These are phyloP conservation scores for Inga oerstediana DNA, from an alignment of 306 rosid genomes.

Conservation along the genomic window DNA sequence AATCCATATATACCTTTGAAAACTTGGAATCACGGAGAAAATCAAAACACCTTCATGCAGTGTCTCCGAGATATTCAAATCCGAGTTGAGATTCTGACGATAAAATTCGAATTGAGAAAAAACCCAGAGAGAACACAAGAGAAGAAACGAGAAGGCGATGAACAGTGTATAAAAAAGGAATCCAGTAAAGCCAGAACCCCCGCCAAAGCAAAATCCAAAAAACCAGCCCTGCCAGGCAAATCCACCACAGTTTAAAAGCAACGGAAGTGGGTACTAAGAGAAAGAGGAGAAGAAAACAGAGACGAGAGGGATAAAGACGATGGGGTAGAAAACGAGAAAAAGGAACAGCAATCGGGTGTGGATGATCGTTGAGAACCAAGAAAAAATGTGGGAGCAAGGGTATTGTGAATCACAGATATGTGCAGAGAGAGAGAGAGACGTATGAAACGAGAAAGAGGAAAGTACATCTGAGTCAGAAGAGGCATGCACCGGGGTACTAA, in stretches of 20 bases:
- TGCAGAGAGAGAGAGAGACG: background rate
- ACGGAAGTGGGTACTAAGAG: background rate
- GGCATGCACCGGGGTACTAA: background rate
- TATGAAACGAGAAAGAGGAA: background rate
- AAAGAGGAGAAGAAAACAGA: background rate
- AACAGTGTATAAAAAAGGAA: background rate
- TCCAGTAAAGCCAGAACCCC: background rate
- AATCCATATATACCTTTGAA: conserved; percentile 25
- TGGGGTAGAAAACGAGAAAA: background rate
- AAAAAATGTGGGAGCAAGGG: background rate
- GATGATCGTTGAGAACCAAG: background rate
- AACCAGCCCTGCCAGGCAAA: background rate
- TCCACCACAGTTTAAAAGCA: background rate
- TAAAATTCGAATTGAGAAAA: background rate
- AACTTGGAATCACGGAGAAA: conserved; percentile 10
- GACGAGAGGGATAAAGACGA: background rate
- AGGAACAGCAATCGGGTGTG: background rate
- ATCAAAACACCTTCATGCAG: background rate
- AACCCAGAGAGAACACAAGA: conserved; percentile 10
- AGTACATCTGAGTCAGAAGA: conserved; percentile 5
- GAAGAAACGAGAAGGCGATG: conserved; percentile 13
- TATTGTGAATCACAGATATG: background rate
- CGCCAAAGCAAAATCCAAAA: background rate
- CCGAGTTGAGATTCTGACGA: background rate
- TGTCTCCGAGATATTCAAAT: conserved; percentile 3